Conservation (phyloP, 768 basidiomycete species). For the Pleurotus eryngii region DNA sequence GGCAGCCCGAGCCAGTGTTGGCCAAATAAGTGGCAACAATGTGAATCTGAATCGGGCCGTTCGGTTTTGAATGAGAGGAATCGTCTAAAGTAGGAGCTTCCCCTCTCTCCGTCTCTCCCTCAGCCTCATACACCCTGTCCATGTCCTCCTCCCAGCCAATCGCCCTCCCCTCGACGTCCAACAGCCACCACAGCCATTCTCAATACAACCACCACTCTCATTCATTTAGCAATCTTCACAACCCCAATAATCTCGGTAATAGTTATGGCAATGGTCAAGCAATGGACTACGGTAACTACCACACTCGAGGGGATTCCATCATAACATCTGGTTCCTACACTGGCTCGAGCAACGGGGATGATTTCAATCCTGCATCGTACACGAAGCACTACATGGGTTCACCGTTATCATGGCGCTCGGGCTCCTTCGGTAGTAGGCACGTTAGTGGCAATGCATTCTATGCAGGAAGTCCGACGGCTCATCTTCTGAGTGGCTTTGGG, state of each 20-base stretch:
- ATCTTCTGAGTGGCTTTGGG: slow-evolving; percentile 64
- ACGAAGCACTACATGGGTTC: slow-evolving; percentile 68
- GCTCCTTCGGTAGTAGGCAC: slow-evolving; percentile 56
- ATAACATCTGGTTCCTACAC: slow-evolving; percentile 51
- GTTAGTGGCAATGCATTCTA: slow-evolving; percentile 32
- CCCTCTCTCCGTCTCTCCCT: slow-evolving; percentile 1
- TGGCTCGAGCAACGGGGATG: slow-evolving; percentile 35
- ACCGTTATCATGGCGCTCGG: slow-evolving; percentile 66
- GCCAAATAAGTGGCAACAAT: not conserved
- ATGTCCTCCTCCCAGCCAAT: slow-evolving; percentile 40
- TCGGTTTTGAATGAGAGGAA: not conserved
- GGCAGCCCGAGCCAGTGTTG: not conserved
- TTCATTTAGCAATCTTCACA: not conserved
- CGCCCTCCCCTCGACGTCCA: slow-evolving; percentile 35
- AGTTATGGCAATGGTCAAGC: not conserved
- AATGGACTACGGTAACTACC: slow-evolving; percentile 8
- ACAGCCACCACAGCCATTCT: slow-evolving; percentile 15
- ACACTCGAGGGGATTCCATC: slow-evolving; percentile 21
- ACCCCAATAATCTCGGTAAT: not conserved
- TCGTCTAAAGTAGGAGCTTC: not conserved
- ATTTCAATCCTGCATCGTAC: slow-evolving; percentile 65
- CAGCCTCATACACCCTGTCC: slow-evolving; percentile 9
- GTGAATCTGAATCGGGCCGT: not conserved
- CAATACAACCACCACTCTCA: slow-evolving; percentile 20
- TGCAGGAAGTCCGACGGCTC: slow-evolving; percentile 60